These are phyloP conservation scores for Karstenula rhodostoma DNA, from an alignment of 2,329 filamentous ascomycete species.

Conservation along the genomic window DNA sequence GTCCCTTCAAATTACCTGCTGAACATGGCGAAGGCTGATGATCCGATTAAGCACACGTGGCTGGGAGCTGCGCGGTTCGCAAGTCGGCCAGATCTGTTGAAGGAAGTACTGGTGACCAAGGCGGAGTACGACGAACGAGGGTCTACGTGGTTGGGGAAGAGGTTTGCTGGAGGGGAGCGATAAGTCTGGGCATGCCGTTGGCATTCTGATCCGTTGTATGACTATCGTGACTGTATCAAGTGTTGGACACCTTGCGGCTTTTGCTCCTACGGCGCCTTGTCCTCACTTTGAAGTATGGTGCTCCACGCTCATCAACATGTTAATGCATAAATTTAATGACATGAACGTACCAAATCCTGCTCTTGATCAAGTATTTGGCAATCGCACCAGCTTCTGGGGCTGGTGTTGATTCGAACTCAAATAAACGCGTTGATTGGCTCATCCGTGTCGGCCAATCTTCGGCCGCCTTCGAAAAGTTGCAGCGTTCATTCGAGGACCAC, in stretches of 20 bases:
- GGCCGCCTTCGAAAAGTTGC: conserved; percentile 19
- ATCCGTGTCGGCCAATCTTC: background rate
- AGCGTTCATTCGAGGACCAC: background rate
- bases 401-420: background rate
- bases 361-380: background rate
- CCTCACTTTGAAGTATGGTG: too few species aligned
- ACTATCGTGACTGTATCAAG: background rate
- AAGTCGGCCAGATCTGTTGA: conserved; percentile 69
- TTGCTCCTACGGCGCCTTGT: too few species aligned
- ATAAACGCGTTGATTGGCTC: background rate
- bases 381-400: background rate
- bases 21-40: conserved; percentile 64
- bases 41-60: conserved; percentile 85
- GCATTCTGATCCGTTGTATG: background rate
- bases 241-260: background rate
- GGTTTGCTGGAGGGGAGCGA: conserved; percentile 62
- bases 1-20: conserved; percentile 43
- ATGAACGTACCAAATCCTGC: too few species aligned
- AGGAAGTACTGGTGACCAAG: conserved; percentile 78
- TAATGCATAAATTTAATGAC: too few species aligned
- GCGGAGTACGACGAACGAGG: conserved; percentile 92
- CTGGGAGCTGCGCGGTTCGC: conserved; percentile 82
- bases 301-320: too few species aligned
- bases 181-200: background rate
- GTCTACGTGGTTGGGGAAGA: conserved; percentile 73